phyloP scores from a whole-genome alignment of 2,329 filamentous ascomycete genomes.

The Onygena corvina region DNA sequence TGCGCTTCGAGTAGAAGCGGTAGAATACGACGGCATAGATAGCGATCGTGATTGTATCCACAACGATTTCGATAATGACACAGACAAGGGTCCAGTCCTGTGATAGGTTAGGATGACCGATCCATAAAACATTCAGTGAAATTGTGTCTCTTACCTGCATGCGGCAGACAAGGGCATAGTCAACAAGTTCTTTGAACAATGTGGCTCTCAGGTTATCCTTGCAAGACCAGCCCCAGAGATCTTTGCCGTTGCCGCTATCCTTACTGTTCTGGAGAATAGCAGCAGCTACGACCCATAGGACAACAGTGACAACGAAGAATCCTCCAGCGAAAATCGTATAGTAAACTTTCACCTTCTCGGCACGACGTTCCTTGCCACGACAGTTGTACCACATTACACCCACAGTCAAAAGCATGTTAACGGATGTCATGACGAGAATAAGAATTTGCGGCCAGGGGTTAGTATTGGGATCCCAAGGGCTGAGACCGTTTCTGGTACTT shows the following conservation, averaged over 20 bases:
- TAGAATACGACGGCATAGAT: constrained; percentile 95
- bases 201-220: constrained; percentile 70
- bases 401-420: constrained; percentile 70
- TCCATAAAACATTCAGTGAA: constrained; percentile 21
- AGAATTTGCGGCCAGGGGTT: constrained; percentile 81
- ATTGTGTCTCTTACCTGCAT: constrained; percentile 50
- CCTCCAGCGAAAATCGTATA: constrained; percentile 88
- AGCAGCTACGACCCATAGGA: constrained; percentile 84
- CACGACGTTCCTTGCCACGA: constrained; percentile 72
- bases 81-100: constrained; percentile 93
- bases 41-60: constrained; percentile 80
- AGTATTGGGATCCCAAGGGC: constrained; percentile 70
- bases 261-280: constrained; percentile 70
- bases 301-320: constrained; percentile 85
- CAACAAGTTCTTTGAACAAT: constrained; percentile 65
- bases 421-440: constrained; percentile 62
- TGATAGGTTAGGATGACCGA: constrained; percentile 2
- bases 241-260: constrained; percentile 61
- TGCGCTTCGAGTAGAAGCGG: constrained; percentile 92
- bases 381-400: constrained; percentile 76
- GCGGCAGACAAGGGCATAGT: constrained; percentile 84
- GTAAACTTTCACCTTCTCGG: constrained; percentile 88
- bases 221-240: constrained; percentile 98
- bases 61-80: constrained; percentile 89
- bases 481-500: constrained; percentile 64